phyloP scores from a whole-genome alignment of 805 yeast species.

The Ogataea saltuana region DNA sequence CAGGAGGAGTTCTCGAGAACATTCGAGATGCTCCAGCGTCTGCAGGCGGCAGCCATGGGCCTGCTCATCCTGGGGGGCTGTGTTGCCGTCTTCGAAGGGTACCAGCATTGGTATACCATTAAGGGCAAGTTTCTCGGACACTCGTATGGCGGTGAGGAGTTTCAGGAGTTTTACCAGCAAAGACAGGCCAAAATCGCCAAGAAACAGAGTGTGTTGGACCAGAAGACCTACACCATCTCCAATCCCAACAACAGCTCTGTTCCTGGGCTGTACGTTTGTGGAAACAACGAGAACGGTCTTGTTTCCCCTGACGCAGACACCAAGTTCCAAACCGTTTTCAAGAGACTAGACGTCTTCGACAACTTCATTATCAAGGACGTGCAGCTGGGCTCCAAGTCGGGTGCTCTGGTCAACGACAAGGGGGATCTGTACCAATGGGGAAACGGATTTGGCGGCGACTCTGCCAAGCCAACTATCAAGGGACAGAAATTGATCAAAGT shows the following conservation, averaged over 20 bases:
- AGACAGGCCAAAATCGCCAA: constrained; percentile 25
- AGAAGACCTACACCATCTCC: constrained; percentile 29
- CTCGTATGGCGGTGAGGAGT: constrained; percentile 35
- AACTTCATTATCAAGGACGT: constrained; percentile 58
- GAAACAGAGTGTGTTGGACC: constrained; percentile 21
- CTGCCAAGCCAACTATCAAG: constrained; percentile 39
- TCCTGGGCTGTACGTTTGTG: constrained; percentile 68
- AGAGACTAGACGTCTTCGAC: constrained; percentile 65
- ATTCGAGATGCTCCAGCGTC: constrained; percentile 43
- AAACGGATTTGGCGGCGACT: constrained; percentile 36
- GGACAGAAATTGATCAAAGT: constrained; percentile 48
- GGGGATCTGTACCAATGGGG: constrained; percentile 82
- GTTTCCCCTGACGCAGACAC: constrained; percentile 28
- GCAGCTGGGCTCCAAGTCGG: constrained; percentile 47
- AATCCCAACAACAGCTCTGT: constrained; percentile 40
- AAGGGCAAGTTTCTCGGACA: constrained; percentile 37
- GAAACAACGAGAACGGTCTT: constrained; percentile 47
- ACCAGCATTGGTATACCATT: constrained; percentile 42
- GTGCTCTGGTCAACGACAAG: constrained; percentile 58
- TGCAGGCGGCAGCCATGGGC: constrained; percentile 49
- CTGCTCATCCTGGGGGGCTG: constrained; percentile 40
- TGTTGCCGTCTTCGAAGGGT: constrained; percentile 42
- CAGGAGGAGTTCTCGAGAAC: constrained; percentile 22
- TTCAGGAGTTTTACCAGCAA: constrained; percentile 41
- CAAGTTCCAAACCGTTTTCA: constrained; percentile 50